These are phyloP conservation scores for Cynara cardunculus DNA, from an alignment of 129 eudicot species.

Conservation along the genomic window DNA sequence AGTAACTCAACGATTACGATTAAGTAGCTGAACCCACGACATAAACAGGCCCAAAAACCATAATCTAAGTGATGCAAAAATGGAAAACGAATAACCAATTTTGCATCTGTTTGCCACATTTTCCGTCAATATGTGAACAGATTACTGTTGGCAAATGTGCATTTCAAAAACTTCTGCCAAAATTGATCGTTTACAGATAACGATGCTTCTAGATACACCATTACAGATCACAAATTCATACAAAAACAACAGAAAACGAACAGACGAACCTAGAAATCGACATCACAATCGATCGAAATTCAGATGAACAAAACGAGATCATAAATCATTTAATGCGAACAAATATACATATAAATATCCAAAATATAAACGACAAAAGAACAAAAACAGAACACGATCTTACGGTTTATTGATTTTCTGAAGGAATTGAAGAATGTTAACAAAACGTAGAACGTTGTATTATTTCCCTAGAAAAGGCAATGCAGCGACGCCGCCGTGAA, in stretches of 20 bases:
- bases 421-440: background rate
- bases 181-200: background rate
- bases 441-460: background rate
- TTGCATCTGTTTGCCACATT: background rate
- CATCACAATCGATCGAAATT: background rate
- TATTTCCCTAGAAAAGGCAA: background rate
- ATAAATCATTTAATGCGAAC: background rate
- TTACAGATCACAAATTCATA: background rate
- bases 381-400: background rate
- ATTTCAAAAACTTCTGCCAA: background rate
- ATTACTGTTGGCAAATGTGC: background rate
- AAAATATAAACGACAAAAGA: background rate
- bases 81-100: background rate
- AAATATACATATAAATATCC: background rate
- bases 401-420: conserved; percentile 22
- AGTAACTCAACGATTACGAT: conserved; percentile 5
- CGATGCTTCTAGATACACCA: background rate
- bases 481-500: conserved; percentile 41
- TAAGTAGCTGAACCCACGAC: background rate
- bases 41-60: background rate
- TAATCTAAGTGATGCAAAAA: background rate
- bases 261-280: background rate
- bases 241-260: background rate
- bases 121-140: background rate
- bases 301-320: background rate